Evolutionary conservation across 176 grass and related monocot genomes (phyloP), one percentile per base, ranked within the genome.

Genomic region (Pontederia crassipes): DNA sequence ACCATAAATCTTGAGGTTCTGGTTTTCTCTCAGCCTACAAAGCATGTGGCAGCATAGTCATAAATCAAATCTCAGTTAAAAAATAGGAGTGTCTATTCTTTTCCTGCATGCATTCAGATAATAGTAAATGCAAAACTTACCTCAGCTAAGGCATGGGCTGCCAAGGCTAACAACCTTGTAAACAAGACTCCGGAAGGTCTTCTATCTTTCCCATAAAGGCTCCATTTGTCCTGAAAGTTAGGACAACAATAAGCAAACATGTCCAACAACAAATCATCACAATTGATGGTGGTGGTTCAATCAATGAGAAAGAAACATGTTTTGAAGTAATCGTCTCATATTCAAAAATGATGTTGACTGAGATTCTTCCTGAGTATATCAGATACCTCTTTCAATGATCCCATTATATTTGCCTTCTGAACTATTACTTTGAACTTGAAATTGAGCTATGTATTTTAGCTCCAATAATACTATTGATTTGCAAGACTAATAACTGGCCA

Each of bases 121-220:
- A 59, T 12, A 65, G 26, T 28, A 52, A 27, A 66, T 66, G 35
- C 48, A 59, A 77, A 76, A 45, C 28, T 55, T 88, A 97, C 92
- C 84, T 97, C 87, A 65, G 92, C 92, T 64, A 97, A 88, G 7
- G 84, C 84, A 83, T 97, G 87, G 18, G 84, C 75, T n/a, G 87
- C 84, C 67, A 97, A 80, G 60, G 76, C 67, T 17, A 86, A 87
- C 59, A 97, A 24, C 24, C 65, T 78, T 12, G 79, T 82, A 49
- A 97, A 81, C 92, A 97, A 91, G 28, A 97, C 76, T 47, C 58
- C 69, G 35, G 80, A 79, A 69, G 55, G 45, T 28, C 26, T 80
- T 62, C 76, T 82, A 8, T 52, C 61, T 59, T 75, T 91, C 50
- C 53, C 52, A 71, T 60, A 48, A 8, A 24, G 56, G 59, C 40